Base-by-base conservation (phyloP, 352 stramenopile genomes). In the Globisporangium acanthophoron region DNA sequence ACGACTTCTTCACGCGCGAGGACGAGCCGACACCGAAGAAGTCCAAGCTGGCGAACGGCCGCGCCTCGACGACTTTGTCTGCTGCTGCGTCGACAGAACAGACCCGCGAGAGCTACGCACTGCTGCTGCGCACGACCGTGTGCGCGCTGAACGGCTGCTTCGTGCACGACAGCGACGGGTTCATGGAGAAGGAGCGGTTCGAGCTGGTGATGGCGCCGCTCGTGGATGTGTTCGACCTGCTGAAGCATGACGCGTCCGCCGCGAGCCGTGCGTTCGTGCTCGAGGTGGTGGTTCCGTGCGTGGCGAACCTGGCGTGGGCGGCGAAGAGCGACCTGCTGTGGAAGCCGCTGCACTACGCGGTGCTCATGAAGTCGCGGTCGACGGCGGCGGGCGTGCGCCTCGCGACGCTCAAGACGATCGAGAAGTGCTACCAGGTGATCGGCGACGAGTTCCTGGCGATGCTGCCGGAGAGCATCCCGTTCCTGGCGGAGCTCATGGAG, bases 371-470 rank as follows among this genome's bases (percentile, higher is more conserved):
- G 63, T 92, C 86, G 48, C 85, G 87, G 45, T 70, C 69, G n/a
- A 76, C 90, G 47, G 62, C 61, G 37, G 64, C 80, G 2, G 63
- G 70, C 35, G 78, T 94, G 56, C 84, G 87, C 27, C 73, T 94
- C 3, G 83, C 82, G 46, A 78, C 83, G 56, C 66, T 96, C 54
- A 80, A 90, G 69, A 83, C 81, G 5, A 71, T 95, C 20, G 79
- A 94, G 54, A 85, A 90, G 69, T 94, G 86, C 69, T 96, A 94
- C 69, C 65, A 80, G 56, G 76, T 92, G 53, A 87, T 94, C 47
- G 84, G 87, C 21, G 87, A 96, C 62, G 87, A 96, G 69, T 94
- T 94, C 68, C 50, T 96, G 52, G 74, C 83, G 51, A 94, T 96
- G 85, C 66, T 96, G 40, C 87, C 87, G 18, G 87, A 96, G 62